Evolutionary conservation across 352 stramenopile genomes (phyloP).

Genomic region (Phytophthora hybrid): DNA sequence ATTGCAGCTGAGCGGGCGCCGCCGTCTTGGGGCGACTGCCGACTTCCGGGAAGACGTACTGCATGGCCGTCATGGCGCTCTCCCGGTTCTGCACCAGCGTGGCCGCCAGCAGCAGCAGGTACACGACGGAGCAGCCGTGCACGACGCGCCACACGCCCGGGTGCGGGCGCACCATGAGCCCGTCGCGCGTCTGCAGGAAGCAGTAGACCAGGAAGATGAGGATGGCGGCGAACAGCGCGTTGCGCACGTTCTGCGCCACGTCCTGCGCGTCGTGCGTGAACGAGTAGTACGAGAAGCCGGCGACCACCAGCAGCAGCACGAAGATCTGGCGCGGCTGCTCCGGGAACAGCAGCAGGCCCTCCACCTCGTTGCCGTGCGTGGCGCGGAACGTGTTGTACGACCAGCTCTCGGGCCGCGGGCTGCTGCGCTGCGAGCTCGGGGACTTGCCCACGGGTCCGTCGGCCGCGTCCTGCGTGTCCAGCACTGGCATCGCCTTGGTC

Average conservation of each 20-base stretch:
- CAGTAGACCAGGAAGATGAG: conserved; percentile 88
- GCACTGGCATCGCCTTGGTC: neutral
- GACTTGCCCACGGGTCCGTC: conserved; percentile 1
- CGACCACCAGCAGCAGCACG: conserved; percentile 67
- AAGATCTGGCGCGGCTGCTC: conserved; percentile 83
- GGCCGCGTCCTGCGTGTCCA: conserved; percentile 14
- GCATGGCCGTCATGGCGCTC: conserved; percentile 69
- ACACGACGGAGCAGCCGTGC: conserved; percentile 81
- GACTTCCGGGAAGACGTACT: conserved; percentile 80
- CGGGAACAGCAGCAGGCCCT: conserved; percentile 78
- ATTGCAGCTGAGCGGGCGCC: conserved; percentile 49
- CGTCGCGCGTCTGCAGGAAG: conserved; percentile 84
- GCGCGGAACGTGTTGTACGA: conserved; percentile 73
- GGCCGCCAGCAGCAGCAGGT: conserved; percentile 74
- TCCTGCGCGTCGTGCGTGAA: conserved; percentile 85
- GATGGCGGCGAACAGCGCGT: conserved; percentile 64
- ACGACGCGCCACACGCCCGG: conserved; percentile 84
- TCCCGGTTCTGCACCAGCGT: conserved; percentile 77
- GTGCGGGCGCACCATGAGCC: conserved; percentile 81
- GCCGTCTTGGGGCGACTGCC: conserved; percentile 52
- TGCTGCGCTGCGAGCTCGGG: conserved; percentile 13
- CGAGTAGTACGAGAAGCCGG: conserved; percentile 81
- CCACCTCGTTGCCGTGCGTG: conserved; percentile 59
- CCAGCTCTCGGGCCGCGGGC: conserved; percentile 38
- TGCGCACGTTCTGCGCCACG: conserved; percentile 71